A percentile compares a stretch with the other conserved stretches of the same genome.
phyloP scores from a whole-genome alignment of 768 basidiomycete species.

The Punctularia strigosozonata region DNA sequence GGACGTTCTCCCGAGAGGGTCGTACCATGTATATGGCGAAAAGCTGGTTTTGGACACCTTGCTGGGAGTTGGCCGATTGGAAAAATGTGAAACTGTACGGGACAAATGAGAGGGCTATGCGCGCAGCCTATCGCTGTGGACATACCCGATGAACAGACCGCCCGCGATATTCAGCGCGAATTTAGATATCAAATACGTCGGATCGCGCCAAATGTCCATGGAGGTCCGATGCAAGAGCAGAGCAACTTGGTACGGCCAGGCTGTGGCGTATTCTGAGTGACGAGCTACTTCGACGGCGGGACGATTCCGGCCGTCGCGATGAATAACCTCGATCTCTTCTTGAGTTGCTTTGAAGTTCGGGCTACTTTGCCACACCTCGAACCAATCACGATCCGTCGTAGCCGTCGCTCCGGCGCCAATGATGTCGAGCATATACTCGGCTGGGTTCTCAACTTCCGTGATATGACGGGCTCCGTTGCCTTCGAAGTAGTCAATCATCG shows the following conservation, averaged over 20 bases:
- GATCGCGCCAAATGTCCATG: slow-evolving; percentile 26
- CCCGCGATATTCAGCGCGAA: slow-evolving; percentile 20
- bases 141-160: slow-evolving; percentile 27
- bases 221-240: slow-evolving; percentile 20
- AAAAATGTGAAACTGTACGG: slow-evolving; percentile 36
- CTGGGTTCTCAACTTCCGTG: slow-evolving; percentile 58
- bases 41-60: slow-evolving; percentile 30
- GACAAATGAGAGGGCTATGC: no score
- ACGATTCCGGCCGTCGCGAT: slow-evolving; percentile 22
- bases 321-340: slow-evolving; percentile 30
- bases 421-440: slow-evolving; percentile 37
- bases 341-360: slow-evolving; percentile 25
- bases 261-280: slow-evolving; percentile 22
- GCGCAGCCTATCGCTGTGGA: no score
- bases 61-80: slow-evolving; percentile 20
- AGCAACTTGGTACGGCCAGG: slow-evolving; percentile 25
- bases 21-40: no score
- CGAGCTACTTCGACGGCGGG: slow-evolving; percentile 12
- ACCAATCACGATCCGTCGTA: slow-evolving; percentile 33
- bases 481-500: slow-evolving; percentile 71
- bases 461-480: slow-evolving; percentile 54
- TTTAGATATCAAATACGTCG: slow-evolving; percentile 28
- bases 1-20: no score
- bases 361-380: slow-evolving; percentile 33
- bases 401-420: slow-evolving; percentile 48